phyloP scores from a whole-genome alignment of 106 monocot species.

The Narthecium ossifragum region DNA sequence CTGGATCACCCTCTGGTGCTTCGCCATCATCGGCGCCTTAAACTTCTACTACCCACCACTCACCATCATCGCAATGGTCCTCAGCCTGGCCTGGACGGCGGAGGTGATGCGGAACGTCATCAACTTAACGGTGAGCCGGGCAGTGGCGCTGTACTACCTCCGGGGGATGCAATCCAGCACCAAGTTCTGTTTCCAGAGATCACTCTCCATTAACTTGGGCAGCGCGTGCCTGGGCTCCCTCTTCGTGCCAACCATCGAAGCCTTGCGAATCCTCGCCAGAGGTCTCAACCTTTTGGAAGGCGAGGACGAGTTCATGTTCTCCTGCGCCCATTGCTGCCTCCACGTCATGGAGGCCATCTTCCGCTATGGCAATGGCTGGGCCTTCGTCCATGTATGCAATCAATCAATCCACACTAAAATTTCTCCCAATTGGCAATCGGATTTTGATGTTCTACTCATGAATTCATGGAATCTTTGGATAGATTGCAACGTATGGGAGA shows the following conservation, averaged over 20 bases:
- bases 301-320: constrained; percentile 99
- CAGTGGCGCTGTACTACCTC: constrained; percentile 83
- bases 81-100: constrained; percentile 90
- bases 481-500: constrained; percentile 90
- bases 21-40: constrained; percentile 86
- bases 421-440: too few relatives aligned
- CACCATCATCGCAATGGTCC: constrained; percentile 53
- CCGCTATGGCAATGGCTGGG: constrained; percentile 98
- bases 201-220: constrained; percentile 70
- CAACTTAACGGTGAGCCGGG: constrained; percentile 84
- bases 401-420: not conserved
- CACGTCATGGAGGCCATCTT: constrained; percentile 86
- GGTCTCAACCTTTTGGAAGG: constrained; percentile 90
- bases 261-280: constrained; percentile 69
- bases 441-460: too few relatives aligned
- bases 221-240: constrained; percentile 87
- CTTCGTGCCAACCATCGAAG: constrained; percentile 89
- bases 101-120: constrained; percentile 97
- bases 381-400: constrained; percentile 90
- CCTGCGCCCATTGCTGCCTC: constrained; percentile 97
- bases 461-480: too few relatives aligned
- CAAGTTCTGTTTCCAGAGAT: constrained; percentile 84
- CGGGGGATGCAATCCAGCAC: constrained; percentile 87
- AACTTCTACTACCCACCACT: constrained; percentile 71
- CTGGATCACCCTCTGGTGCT: constrained; percentile 85